Base-by-base conservation (phyloP, 139 green algal genomes). In the Chlamydomonas incerta region DNA sequence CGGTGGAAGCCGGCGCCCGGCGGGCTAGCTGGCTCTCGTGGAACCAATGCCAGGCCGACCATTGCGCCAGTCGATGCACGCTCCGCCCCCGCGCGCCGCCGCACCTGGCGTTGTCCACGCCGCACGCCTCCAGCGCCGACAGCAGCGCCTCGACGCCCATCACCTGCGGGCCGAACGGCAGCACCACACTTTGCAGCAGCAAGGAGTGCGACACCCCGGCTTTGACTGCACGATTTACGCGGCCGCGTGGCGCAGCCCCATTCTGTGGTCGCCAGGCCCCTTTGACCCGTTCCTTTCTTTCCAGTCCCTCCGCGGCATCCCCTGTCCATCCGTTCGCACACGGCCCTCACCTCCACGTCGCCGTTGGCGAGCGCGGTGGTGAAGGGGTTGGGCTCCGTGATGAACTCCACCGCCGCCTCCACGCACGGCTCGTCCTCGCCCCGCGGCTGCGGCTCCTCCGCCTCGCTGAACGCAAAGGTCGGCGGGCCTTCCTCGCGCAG, bases 101-200 rank as follows among this genome's bases (percentile, higher is more conserved):
- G 23, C 74, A 93, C 87, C 96, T 87, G 18, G 93, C 95, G 85
- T 99, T 98, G 85, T 97, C 94, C 23, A 99, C 92, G 0, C 96
- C 96, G 55, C 88, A 96, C 20, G 85, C 92, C 83, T 99, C 96
- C 74, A 99, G 81, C 0, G 96, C 94, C 18, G 94, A 93, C 66
- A 99, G 91, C 90, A 99, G 82, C 52, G 93, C 73, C 91, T 98
- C 93, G 15, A 92, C 87, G 17, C 88, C 90, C 34, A 87, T 60
- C 18, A 96, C 75, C 46, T 81, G 74, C 2, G 33, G 33, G 31
- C 9, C 5, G 66, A n/a, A n/a, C n/a, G n/a, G n/a, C n/a, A n/a
- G n/a, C n/a, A n/a, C n/a, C n/a, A n/a, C n/a, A n/a, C n/a, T n/a
- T n/a, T n/a, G n/a, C n/a, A n/a, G n/a, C n/a, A n/a, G n/a, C 20